Percentiles rank a stretch among this genome's conserved stretches.
These are phyloP conservation scores for Perilla frutescens DNA, from an alignment of 257 asterid genomes.

Conservation along the genomic window DNA sequence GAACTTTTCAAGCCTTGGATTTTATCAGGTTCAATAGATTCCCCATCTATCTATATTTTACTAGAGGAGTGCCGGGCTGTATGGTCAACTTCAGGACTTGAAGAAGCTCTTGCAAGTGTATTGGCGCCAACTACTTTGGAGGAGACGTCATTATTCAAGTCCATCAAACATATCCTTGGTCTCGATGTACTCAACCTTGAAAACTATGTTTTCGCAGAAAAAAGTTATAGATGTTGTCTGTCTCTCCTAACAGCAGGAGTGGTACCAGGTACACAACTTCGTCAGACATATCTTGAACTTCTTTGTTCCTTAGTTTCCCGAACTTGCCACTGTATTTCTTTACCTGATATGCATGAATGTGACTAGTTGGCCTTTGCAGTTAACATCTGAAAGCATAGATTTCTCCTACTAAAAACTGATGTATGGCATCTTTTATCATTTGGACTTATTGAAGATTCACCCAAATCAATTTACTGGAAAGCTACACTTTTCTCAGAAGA, in stretches of 20 bases:
- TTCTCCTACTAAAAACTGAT: constrained; percentile 1
- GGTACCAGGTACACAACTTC: constrained; percentile 60
- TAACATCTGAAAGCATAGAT: constrained; percentile 31
- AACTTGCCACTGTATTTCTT: not conserved
- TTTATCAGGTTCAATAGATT: constrained; percentile 44
- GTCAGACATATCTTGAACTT: constrained; percentile 24
- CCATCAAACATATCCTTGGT: constrained; percentile 52
- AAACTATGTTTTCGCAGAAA: constrained; percentile 48
- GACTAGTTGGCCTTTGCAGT: constrained; percentile 5
- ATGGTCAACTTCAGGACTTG: constrained; percentile 74
- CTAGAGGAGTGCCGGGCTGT: constrained; percentile 62
- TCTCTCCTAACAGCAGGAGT: constrained; percentile 62
- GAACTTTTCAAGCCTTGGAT: constrained; percentile 82
- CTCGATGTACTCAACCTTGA: constrained; percentile 66
- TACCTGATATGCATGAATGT: constrained; percentile 12
- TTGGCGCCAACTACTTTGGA: constrained; percentile 43
- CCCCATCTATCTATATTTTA: constrained; percentile 46
- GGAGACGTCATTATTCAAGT: constrained; percentile 48
- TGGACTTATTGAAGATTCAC: not conserved
- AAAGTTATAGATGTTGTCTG: constrained; percentile 56
- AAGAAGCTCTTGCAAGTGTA: constrained; percentile 60
- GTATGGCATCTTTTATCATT: constrained; percentile 5
- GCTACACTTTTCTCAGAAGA: not conserved
- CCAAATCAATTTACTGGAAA: constrained; percentile 8
- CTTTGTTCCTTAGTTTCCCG: constrained; percentile 13